A percentile compares a stretch with the other conserved stretches of the same genome.
Evolutionary conservation across 1,284 basidiomycete genomes (phyloP).

Genomic region (Ceratobasidium theobromae): DNA sequence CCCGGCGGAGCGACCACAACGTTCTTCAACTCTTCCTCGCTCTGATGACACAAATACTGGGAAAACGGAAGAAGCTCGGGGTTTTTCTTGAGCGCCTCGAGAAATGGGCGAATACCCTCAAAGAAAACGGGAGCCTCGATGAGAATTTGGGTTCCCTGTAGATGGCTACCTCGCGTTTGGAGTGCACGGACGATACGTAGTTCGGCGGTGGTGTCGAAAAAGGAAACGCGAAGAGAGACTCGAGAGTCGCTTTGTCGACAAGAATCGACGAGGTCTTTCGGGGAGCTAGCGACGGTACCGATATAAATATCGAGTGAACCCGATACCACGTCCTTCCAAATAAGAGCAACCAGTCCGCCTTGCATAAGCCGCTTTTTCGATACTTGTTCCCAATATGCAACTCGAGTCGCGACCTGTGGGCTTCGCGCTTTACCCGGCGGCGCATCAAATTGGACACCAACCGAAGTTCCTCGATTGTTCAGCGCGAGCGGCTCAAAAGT

Average conservation of each 20-base stretch:
- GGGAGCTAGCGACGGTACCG: constrained; percentile 50
- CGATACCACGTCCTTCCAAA: constrained; percentile 45
- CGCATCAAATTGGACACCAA: constrained; percentile 49
- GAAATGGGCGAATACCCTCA: constrained; percentile 61
- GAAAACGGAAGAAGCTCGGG: constrained; percentile 58
- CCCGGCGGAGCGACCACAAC: constrained; percentile 50
- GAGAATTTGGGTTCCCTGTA: constrained; percentile 47
- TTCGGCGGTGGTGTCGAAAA: constrained; percentile 55
- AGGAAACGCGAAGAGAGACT: constrained; percentile 51
- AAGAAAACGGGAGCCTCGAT: constrained; percentile 64
- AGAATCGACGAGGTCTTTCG: constrained; percentile 48
- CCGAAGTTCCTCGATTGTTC: constrained; percentile 51
- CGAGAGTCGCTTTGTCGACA: constrained; percentile 41
- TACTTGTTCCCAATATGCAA: constrained; percentile 55
- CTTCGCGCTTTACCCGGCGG: constrained; percentile 51
- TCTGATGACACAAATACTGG: constrained; percentile 52
- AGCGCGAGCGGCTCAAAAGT: constrained; percentile 47
- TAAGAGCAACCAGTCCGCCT: constrained; percentile 59
- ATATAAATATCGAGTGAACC: constrained; percentile 47
- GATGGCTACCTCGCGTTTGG: constrained; percentile 34
- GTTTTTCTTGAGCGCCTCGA: constrained; percentile 54
- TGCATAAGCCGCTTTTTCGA: constrained; percentile 55
- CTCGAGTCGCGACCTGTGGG: constrained; percentile 38
- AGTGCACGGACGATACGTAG: constrained; percentile 50
- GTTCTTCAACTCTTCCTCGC: constrained; percentile 40